Evolutionary conservation across 169 alveolate species (phyloP).

Genomic region (Plasmodium gonderi): DNA sequence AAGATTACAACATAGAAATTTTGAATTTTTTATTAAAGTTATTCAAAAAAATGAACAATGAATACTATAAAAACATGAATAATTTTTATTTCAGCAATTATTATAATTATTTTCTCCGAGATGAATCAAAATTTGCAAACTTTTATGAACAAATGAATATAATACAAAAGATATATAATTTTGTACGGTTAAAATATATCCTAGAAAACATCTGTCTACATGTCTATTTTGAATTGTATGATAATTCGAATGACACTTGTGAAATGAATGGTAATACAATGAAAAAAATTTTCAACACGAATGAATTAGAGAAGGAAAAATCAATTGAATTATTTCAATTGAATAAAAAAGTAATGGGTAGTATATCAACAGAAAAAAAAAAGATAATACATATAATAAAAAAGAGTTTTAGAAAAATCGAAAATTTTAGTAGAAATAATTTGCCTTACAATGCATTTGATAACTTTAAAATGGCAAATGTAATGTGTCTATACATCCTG

Average conservation of each 20-base stretch:
- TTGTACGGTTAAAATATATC: slow-evolving; percentile 43
- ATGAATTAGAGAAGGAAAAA: slow-evolving; percentile 20
- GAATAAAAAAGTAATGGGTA: slow-evolving; percentile 15
- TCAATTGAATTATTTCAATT: slow-evolving; percentile 28
- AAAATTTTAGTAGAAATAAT: slow-evolving; percentile 40
- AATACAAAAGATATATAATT: slow-evolving; percentile 37
- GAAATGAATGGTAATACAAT: not conserved
- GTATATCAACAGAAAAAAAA: slow-evolving; percentile 4
- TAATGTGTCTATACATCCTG: slow-evolving; percentile 46
- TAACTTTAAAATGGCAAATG: slow-evolving; percentile 55
- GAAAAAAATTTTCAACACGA: slow-evolving; percentile 11
- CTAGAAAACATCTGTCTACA: slow-evolving; percentile 49
- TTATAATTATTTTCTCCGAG: slow-evolving; percentile 37
- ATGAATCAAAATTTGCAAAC: slow-evolving; percentile 38
- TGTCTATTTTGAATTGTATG: slow-evolving; percentile 33
- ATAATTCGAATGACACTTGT: slow-evolving; percentile 6
- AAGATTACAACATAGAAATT: slow-evolving; percentile 44
- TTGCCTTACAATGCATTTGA: slow-evolving; percentile 28
- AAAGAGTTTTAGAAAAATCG: slow-evolving; percentile 32
- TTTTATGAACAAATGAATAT: slow-evolving; percentile 56
- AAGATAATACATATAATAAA: slow-evolving; percentile 19
- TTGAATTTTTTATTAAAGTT: slow-evolving; percentile 61
- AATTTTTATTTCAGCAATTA: slow-evolving; percentile 35
- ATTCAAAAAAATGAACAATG: slow-evolving; percentile 67
- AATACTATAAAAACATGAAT: slow-evolving; percentile 34